Percentiles rank a stretch among this genome's conserved stretches.
Conservation (phyloP, 2,329 filamentous ascomycete species). For the Cladosporium cucumerinum region DNA sequence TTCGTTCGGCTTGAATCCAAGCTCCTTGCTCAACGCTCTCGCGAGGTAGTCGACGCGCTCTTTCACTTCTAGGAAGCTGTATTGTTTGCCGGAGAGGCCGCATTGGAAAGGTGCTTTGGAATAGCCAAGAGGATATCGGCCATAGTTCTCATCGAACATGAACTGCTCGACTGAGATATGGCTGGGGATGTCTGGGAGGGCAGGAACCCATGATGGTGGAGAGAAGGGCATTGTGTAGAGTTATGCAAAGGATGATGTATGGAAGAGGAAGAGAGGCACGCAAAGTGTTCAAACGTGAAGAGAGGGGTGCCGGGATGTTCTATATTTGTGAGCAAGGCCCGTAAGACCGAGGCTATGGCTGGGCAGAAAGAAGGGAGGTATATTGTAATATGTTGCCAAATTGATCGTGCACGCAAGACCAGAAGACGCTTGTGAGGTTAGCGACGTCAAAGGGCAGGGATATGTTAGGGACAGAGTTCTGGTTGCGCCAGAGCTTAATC, state of each 20-base stretch:
- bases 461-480: not conserved
- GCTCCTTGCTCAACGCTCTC: slow-evolving; percentile 64
- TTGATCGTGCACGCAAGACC: not conserved
- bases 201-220: slow-evolving; percentile 59
- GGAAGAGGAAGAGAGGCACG: not conserved
- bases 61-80: slow-evolving; percentile 60
- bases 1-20: slow-evolving; percentile 66
- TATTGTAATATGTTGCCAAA: not conserved
- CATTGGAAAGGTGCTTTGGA: slow-evolving; percentile 73
- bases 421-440: not conserved
- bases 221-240: slow-evolving; percentile 49
- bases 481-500: not conserved
- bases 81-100: slow-evolving; percentile 67
- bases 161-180: slow-evolving; percentile 72
- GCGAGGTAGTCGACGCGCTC: slow-evolving; percentile 65
- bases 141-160: slow-evolving; percentile 69
- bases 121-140: slow-evolving; percentile 59
- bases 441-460: slow-evolving; percentile 2
- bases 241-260: not conserved
- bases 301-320: not conserved
- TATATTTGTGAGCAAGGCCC: not conserved
- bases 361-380: not conserved
- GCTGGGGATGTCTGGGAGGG: slow-evolving; percentile 67
- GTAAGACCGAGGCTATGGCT: not conserved
- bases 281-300: not conserved